A percentile compares a stretch with the other conserved stretches of the same genome.
Conservation (phyloP, 2,329 filamentous ascomycete species). For the Setomelanomma holmii region DNA sequence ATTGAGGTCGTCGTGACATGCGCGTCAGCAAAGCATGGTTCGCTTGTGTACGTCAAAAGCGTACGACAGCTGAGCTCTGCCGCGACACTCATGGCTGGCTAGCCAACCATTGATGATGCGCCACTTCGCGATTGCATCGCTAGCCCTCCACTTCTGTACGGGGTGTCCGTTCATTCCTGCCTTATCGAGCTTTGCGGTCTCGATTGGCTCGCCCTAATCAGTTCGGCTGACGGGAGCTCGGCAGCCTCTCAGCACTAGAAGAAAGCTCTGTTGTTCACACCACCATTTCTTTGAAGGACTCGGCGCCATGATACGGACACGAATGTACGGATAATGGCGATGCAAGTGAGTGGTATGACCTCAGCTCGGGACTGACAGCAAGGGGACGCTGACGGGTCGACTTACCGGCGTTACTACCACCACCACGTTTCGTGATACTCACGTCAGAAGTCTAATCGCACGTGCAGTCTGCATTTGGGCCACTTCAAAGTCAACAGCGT, state of each 20-base stretch:
- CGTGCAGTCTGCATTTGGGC: background rate
- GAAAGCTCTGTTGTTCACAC: constrained; percentile 5
- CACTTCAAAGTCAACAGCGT: background rate
- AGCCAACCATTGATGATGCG: constrained; percentile 10
- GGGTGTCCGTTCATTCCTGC: constrained; percentile 11
- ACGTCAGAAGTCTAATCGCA: constrained; percentile 16
- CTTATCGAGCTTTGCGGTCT: background rate
- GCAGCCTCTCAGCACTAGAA: constrained; percentile 10
- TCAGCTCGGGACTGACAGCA: constrained; percentile 7
- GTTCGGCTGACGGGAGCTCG: constrained; percentile 8
- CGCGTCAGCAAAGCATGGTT: constrained; percentile 2
- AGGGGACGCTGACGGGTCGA: constrained; percentile 1
- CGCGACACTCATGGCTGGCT: constrained; percentile 10
- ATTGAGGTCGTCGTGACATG: background rate
- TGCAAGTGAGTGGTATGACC: constrained; percentile 2
- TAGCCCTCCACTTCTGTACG: constrained; percentile 8
- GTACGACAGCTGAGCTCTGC: constrained; percentile 4
- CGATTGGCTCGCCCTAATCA: constrained; percentile 7
- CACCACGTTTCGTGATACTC: constrained; percentile 16
- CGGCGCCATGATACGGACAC: constrained; percentile 3
- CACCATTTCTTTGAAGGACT: background rate
- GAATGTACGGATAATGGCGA: background rate
- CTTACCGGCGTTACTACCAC: constrained; percentile 3
- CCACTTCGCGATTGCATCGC: constrained; percentile 16
- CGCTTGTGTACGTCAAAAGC: constrained; percentile 4